Evolutionary conservation across 2,329 filamentous ascomycete genomes (phyloP).

Genomic region (Parastagonospora nodorum): DNA sequence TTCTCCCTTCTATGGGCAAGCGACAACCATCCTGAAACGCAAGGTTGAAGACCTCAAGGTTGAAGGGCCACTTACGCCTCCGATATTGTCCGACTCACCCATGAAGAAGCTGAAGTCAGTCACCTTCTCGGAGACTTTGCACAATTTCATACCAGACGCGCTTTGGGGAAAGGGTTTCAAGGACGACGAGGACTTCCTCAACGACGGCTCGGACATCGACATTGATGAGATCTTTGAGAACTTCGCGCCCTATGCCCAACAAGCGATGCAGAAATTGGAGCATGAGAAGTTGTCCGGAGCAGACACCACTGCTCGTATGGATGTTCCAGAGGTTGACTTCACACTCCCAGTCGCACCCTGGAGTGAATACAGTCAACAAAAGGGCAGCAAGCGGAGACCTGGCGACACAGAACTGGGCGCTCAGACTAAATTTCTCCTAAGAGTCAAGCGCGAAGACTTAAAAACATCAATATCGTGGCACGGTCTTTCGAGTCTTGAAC

Average conservation of each 20-base stretch:
- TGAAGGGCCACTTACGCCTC: slow-evolving; percentile 54
- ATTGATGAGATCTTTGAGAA: slow-evolving; percentile 42
- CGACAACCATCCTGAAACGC: slow-evolving; percentile 35
- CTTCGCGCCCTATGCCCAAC: slow-evolving; percentile 44
- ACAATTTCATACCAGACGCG: slow-evolving; percentile 40
- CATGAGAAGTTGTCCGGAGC: slow-evolving; percentile 54
- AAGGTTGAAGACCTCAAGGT: slow-evolving; percentile 48
- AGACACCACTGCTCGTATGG: slow-evolving; percentile 55
- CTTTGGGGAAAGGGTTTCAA: slow-evolving; percentile 26
- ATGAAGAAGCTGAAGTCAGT: slow-evolving; percentile 50
- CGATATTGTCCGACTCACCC: slow-evolving; percentile 41
- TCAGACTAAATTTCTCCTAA: slow-evolving; percentile 39
- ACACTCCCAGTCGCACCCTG: slow-evolving; percentile 53
- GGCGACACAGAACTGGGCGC: slow-evolving; percentile 32
- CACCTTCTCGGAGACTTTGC: slow-evolving; percentile 45
- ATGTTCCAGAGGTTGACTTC: slow-evolving; percentile 56
- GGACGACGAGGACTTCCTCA: slow-evolving; percentile 10
- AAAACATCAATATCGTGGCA: slow-evolving; percentile 47
- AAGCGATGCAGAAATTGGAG: slow-evolving; percentile 43
- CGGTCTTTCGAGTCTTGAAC: slow-evolving; percentile 46
- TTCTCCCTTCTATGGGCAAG: slow-evolving; percentile 15
- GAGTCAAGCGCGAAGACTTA: slow-evolving; percentile 42
- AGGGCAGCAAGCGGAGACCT: slow-evolving; percentile 2
- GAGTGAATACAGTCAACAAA: slow-evolving; percentile 41
- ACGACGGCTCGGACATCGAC: slow-evolving; percentile 13